Evolutionary conservation across 495 filamentous ascomycete genomes (phyloP), one percentile per base, ranked within the genome.

Genomic region (Penicillium macrosclerotiorum): DNA sequence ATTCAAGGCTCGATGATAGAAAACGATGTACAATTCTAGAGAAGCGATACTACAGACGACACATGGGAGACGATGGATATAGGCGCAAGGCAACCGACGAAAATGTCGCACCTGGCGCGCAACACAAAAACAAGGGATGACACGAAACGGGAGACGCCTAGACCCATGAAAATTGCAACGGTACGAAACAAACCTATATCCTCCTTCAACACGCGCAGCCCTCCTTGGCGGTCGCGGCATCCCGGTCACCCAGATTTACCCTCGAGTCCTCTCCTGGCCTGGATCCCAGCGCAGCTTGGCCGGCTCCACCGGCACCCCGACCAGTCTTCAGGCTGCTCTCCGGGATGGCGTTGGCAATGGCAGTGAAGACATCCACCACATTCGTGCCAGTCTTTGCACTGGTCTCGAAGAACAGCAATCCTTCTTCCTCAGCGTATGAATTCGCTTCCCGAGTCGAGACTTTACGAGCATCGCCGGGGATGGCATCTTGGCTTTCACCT

Each of bases 341-440:
- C 1, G 93, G 92, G 48, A 97, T 97, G 19, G 90, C 89, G 60
- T 95, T 95, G 44, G 92, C 92, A 62, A 97, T 96, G n/a, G 92
- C 91, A 34, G 92, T 95, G 65, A 98, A 98, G 17, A 98, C 93
- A 52, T 93, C 91, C 51, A 85, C 81, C 23, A 98, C 93, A 66
- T 96, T 95, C 52, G 82, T 73, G 8, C 93, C 94, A 3, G 90
- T 91, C 81, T 98, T 98, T 32, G 93, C 93, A 54, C 89, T 95
- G 16, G 93, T 98, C 76, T 98, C 93, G 57, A 95, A 98, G 72
- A 97, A 98, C 54, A 98, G 62, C 38, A 97, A 70, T 16, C 83
- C 79, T 68, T 98, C 93, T 63, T 97, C 92, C 41, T 97, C 90
- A 9, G 93, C 94, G 73, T 96, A 97, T 25, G 81, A 69, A 71